Evolutionary conservation across 179 eudicot genomes (phyloP).

Genomic region (Beta corolliflora): DNA sequence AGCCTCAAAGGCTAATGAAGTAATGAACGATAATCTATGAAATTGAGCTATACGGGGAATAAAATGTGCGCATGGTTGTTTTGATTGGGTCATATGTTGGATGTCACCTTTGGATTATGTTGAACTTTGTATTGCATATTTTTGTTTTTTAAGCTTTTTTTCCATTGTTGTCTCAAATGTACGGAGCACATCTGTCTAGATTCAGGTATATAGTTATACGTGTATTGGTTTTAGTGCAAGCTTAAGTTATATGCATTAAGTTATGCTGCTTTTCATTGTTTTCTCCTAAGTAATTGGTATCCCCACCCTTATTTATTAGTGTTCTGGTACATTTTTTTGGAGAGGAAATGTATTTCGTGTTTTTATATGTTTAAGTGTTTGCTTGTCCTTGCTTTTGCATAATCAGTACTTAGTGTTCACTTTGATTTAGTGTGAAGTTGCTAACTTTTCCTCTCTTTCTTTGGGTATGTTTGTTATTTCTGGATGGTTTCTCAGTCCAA

Average conservation of each 20-base stretch:
- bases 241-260: neutral
- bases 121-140: neutral
- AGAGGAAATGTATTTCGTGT: neutral
- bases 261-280: neutral
- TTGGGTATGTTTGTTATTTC: slow-evolving; percentile 31
- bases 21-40: too few species aligned
- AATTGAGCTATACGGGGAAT: neutral
- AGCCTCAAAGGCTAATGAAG: neutral
- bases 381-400: neutral
- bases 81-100: neutral
- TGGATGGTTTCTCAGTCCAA: slow-evolving; percentile 79
- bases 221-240: neutral
- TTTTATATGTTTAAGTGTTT: neutral
- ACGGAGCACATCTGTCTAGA: neutral
- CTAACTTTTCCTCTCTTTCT: slow-evolving; percentile 27
- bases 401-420: neutral
- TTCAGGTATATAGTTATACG: neutral
- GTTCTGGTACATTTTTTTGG: neutral
- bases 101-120: neutral
- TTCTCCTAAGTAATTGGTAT: neutral
- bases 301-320: too few species aligned
- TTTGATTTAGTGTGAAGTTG: slow-evolving; percentile 5
- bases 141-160: neutral
- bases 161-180: neutral
- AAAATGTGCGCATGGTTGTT: neutral